A percentile compares a stretch with the other conserved stretches of the same genome.
These are phyloP conservation scores for Pseudocercospora crystallina DNA, from an alignment of 2,329 filamentous ascomycete species.

Conservation along the genomic window DNA sequence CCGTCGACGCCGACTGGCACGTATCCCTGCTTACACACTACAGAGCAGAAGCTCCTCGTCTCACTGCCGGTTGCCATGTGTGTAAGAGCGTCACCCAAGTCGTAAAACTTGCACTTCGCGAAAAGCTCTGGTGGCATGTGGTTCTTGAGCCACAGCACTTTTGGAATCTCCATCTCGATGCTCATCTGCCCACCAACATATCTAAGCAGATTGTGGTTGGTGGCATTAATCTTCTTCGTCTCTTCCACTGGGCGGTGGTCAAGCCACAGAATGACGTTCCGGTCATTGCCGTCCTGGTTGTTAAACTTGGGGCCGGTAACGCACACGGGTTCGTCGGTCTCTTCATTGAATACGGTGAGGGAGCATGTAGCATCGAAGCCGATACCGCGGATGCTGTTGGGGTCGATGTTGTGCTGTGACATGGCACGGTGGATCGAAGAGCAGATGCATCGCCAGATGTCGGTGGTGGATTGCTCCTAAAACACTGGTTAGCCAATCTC, in stretches of 20 bases:
- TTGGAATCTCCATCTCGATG: constrained; percentile 99
- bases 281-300: constrained; percentile 72
- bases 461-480: constrained; percentile 93
- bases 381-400: constrained; percentile 76
- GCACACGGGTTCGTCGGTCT: constrained; percentile 86
- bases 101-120: constrained; percentile 93
- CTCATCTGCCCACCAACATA: constrained; percentile 99
- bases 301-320: constrained; percentile 87
- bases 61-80: constrained; percentile 92
- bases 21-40: constrained; percentile 95
- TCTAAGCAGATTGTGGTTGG: constrained; percentile 84
- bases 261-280: constrained; percentile 96
- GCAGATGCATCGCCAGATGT: constrained; percentile 97
- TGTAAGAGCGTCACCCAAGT: constrained; percentile 87
- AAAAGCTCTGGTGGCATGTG: constrained; percentile 93
- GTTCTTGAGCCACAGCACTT: constrained; percentile 97
- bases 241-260: constrained; percentile 91
- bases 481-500: background rate
- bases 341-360: constrained; percentile 81
- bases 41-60: constrained; percentile 89
- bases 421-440: constrained; percentile 80
- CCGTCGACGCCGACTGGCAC: constrained; percentile 96
- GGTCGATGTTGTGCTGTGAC: constrained; percentile 75
- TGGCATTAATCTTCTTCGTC: constrained; percentile 89
- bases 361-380: constrained; percentile 99